Evolutionary conservation across 2,329 filamentous ascomycete genomes (phyloP).

Genomic region (Diplodia intermedia): DNA sequence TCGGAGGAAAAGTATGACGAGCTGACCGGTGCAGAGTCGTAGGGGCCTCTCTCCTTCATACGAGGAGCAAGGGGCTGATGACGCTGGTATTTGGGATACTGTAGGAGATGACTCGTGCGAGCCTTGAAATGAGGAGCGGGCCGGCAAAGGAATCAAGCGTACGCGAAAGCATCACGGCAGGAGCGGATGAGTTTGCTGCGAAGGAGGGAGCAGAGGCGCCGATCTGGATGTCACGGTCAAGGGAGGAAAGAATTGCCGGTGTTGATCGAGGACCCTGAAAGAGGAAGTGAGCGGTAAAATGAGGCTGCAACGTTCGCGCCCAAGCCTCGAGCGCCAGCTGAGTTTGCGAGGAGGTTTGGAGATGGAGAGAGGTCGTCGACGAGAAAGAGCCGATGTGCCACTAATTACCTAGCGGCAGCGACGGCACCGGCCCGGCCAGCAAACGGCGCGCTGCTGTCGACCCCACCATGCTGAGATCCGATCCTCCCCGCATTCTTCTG

Average conservation of each 20-base stretch:
- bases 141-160: slow-evolving; percentile 3
- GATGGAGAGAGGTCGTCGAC: neutral
- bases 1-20: neutral
- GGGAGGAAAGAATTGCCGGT: neutral
- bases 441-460: slow-evolving; percentile 1
- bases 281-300: neutral
- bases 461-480: neutral
- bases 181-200: neutral
- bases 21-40: neutral
- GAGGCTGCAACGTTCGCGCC: neutral
- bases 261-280: neutral
- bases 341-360: neutral
- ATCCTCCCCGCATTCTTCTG: slow-evolving; percentile 8
- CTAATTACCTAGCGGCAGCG: neutral
- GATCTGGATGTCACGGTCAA: neutral
- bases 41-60: neutral
- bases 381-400: neutral
- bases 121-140: neutral
- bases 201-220: neutral
- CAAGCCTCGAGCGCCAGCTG: neutral
- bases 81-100: neutral
- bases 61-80: neutral
- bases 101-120: slow-evolving; percentile 5
- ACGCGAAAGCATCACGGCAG: neutral
- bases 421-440: neutral